Conservation (phyloP, 257 asterid genomes). For the Ehretia macrophylla region DNA sequence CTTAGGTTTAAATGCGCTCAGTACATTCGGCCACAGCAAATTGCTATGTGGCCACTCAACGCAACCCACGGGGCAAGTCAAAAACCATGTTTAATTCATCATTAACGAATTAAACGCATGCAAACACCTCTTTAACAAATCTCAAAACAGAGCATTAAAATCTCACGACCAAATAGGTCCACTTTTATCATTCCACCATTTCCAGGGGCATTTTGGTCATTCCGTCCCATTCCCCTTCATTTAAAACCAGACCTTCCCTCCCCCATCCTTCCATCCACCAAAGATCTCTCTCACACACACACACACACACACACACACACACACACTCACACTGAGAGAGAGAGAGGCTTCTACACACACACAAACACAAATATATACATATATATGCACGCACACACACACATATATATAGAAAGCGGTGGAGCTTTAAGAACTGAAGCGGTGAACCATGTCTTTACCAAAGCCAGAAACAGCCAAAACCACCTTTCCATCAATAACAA, state of each 20-base stretch:
- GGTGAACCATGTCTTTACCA: conserved; percentile 16
- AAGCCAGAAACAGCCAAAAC: conserved; percentile 33
- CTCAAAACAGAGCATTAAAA: no score
- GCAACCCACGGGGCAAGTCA: not conserved
- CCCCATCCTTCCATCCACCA: conserved; percentile 15
- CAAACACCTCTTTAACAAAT: not conserved
- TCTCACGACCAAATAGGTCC: not conserved
- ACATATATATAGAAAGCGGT: not conserved
- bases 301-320: not conserved
- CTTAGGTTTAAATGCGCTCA: no score
- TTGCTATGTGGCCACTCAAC: no score
- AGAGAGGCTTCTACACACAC: not conserved
- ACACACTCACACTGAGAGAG: not conserved
- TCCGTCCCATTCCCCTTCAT: conserved; percentile 16
- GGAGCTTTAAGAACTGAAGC: not conserved
- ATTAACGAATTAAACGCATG: not conserved
- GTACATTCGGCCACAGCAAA: no score
- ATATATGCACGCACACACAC: conserved; percentile 18
- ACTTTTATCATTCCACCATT: not conserved
- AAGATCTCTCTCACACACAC: not conserved
- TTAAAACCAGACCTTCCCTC: conserved; percentile 59
- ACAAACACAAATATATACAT: conserved; percentile 9
- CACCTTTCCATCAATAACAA: conserved; percentile 65
- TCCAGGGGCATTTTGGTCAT: conserved; percentile 15
- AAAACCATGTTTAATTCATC: not conserved